Conservation (phyloP, 1,284 basidiomycete species). For the Apiotrichum gracile region DNA sequence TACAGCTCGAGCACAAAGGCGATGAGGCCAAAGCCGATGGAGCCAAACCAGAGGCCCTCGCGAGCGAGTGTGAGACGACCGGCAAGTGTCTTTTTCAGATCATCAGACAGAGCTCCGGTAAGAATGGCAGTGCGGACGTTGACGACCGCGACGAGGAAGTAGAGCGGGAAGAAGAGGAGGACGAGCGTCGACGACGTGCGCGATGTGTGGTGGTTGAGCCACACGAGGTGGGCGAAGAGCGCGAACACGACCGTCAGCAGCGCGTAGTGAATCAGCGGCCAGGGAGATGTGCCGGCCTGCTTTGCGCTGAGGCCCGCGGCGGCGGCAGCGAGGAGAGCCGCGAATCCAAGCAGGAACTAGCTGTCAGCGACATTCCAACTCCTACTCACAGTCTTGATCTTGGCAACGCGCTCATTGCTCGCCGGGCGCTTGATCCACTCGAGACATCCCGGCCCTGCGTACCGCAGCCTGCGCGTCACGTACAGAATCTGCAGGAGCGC, state of each 20-base stretch:
- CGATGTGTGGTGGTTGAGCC: conserved; percentile 68
- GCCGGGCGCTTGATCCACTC: conserved; percentile 19
- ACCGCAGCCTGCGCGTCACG: conserved; percentile 32
- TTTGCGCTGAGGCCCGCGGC: conserved; percentile 55
- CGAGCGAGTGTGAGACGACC: conserved; percentile 34
- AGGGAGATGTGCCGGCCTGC: conserved; percentile 49
- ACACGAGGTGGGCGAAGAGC: conserved; percentile 38
- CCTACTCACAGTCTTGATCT: conserved; percentile 59
- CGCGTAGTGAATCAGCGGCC: conserved; percentile 18
- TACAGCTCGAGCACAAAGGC: conserved; percentile 65
- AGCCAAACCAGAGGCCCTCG: conserved; percentile 44
- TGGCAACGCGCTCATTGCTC: conserved; percentile 53
- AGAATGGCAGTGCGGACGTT: conserved; percentile 60
- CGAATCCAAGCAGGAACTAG: conserved; percentile 39
- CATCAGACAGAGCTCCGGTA: conserved; percentile 26
- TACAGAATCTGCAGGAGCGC: conserved; percentile 46
- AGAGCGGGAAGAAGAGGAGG: conserved; percentile 77
- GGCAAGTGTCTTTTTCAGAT: conserved; percentile 16
- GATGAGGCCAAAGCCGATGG: conserved; percentile 53
- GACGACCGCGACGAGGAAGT: conserved; percentile 54
- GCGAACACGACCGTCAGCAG: conserved; percentile 28
- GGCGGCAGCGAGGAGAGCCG: conserved; percentile 51
- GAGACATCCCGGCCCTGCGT: conserved; percentile 9
- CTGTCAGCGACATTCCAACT: conserved; percentile 39
- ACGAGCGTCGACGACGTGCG: conserved; percentile 68